Evolutionary conservation across 352 stramenopile species (phyloP).

Genomic region (Globisporangium orthogonon): DNA sequence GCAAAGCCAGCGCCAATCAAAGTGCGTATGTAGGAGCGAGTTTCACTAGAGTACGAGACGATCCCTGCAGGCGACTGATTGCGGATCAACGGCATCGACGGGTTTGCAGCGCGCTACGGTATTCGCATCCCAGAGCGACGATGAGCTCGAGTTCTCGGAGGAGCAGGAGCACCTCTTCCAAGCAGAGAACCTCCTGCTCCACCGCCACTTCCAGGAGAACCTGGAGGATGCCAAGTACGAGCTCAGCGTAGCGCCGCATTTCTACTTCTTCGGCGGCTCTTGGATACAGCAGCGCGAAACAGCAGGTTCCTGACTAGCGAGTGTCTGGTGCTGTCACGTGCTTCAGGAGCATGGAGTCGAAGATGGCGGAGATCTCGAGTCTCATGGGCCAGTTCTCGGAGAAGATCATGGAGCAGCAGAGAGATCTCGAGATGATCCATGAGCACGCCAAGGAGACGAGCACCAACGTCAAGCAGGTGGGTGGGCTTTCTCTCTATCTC

Average conservation of each 20-base stretch:
- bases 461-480: slow-evolving; percentile 65
- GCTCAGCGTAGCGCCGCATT: neutral
- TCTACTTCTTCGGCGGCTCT: neutral
- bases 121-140: slow-evolving; percentile 40
- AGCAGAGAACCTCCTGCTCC: slow-evolving; percentile 68
- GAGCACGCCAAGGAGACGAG: slow-evolving; percentile 62
- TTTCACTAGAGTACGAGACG: too few species aligned
- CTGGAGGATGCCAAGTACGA: slow-evolving; percentile 78
- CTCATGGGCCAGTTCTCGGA: slow-evolving; percentile 82
- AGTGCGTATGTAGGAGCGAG: too few species aligned
- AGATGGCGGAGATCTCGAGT: slow-evolving; percentile 81
- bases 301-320: neutral
- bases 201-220: slow-evolving; percentile 83
- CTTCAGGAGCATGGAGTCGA: slow-evolving; percentile 72
- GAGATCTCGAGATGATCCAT: slow-evolving; percentile 74
- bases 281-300: neutral
- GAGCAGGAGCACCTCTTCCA: slow-evolving; percentile 51
- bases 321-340: neutral
- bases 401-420: slow-evolving; percentile 82
- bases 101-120: slow-evolving; percentile 16
- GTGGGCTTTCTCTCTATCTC: neutral
- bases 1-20: too few species aligned
- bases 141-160: slow-evolving; percentile 58
- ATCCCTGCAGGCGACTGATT: neutral
- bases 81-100: too few species aligned